Conservation (phyloP, 2,329 filamentous ascomycete genomes). For the Ustilaginoidea virens region DNA sequence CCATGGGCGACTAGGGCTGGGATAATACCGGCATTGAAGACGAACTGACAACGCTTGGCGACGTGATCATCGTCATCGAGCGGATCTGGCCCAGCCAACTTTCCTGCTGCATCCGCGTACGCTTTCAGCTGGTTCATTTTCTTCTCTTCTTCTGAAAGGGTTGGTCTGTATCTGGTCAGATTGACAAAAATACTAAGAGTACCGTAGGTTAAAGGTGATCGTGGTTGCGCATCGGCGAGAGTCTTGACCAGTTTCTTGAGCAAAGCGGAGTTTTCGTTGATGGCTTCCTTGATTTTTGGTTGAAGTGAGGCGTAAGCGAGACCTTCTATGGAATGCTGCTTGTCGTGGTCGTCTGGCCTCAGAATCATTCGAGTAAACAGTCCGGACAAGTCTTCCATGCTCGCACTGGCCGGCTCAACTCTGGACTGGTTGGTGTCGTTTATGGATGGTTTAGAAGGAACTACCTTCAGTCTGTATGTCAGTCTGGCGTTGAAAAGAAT, state of each 20-base stretch:
- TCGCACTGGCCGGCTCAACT: slow-evolving; percentile 39
- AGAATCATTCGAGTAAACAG: slow-evolving; percentile 54
- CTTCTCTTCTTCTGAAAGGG: slow-evolving; percentile 76
- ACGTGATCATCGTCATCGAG: slow-evolving; percentile 67
- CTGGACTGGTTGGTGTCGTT: slow-evolving; percentile 25
- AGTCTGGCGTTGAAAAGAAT: slow-evolving; percentile 33
- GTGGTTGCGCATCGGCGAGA: slow-evolving; percentile 40
- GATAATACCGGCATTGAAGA: slow-evolving; percentile 67
- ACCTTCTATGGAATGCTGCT: slow-evolving; percentile 70
- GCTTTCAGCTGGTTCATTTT: slow-evolving; percentile 84
- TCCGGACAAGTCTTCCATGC: slow-evolving; percentile 48
- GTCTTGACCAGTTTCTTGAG: slow-evolving; percentile 53
- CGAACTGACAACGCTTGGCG: slow-evolving; percentile 53
- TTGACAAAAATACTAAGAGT: slow-evolving; percentile 76
- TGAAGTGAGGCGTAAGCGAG: slow-evolving; percentile 84
- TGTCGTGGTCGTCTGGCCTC: slow-evolving; percentile 37
- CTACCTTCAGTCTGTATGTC: slow-evolving; percentile 35
- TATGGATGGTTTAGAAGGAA: slow-evolving; percentile 27
- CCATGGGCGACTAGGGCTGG: slow-evolving; percentile 63
- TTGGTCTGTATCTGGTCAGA: slow-evolving; percentile 65
- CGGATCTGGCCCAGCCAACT: slow-evolving; percentile 42
- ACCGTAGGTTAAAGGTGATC: slow-evolving; percentile 66
- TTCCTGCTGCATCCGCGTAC: slow-evolving; percentile 75
- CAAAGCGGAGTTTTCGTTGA: slow-evolving; percentile 53
- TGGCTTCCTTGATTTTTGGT: slow-evolving; percentile 67